Evolutionary conservation across 495 filamentous ascomycete genomes (phyloP).

Genomic region (Hypoxylon cercidicola): DNA sequence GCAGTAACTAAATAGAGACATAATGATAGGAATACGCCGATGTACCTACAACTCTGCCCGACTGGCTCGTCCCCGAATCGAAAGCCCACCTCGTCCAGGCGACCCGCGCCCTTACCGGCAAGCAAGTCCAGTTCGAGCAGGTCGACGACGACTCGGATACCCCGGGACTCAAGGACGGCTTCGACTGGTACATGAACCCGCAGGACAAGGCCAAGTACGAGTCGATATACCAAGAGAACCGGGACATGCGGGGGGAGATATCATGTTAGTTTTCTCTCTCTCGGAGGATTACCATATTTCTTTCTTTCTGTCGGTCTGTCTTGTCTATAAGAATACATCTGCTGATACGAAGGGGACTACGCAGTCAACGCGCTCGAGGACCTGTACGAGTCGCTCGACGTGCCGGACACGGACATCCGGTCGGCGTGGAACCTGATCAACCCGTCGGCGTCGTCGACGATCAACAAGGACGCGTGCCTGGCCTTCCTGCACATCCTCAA

Average conservation of each 20-base stretch:
- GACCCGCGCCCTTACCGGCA: slow-evolving; percentile 78
- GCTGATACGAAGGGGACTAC: slow-evolving; percentile 25
- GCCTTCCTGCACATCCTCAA: slow-evolving; percentile 97
- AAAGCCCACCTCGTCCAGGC: slow-evolving; percentile 97
- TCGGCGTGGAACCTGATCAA: slow-evolving; percentile 98
- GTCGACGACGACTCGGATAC: slow-evolving; percentile 80
- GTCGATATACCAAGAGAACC: slow-evolving; percentile 91
- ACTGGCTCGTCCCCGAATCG: slow-evolving; percentile 96
- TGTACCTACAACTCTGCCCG: slow-evolving; percentile 83
- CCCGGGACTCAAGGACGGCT: slow-evolving; percentile 89
- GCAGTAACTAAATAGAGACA: slow-evolving; percentile 13
- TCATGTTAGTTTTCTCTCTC: slow-evolving; percentile 66
- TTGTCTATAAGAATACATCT: background rate
- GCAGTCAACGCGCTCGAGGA: slow-evolving; percentile 81
- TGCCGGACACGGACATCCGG: slow-evolving; percentile 93
- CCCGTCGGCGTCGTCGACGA: slow-evolving; percentile 76
- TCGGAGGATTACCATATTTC: background rate
- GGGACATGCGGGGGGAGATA: slow-evolving; percentile 84
- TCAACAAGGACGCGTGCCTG: slow-evolving; percentile 93
- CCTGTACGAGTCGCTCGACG: slow-evolving; percentile 90
- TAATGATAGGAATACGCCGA: slow-evolving; percentile 80
- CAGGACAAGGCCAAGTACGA: slow-evolving; percentile 91
- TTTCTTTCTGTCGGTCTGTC: no score
- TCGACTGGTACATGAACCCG: slow-evolving; percentile 99
- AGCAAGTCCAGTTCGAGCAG: slow-evolving; percentile 81